Percentiles rank a stretch among this genome's conserved stretches.
These are phyloP conservation scores for Monosporascus sp. DNA, from an alignment of 2,329 filamentous ascomycete species.

Conservation along the genomic window DNA sequence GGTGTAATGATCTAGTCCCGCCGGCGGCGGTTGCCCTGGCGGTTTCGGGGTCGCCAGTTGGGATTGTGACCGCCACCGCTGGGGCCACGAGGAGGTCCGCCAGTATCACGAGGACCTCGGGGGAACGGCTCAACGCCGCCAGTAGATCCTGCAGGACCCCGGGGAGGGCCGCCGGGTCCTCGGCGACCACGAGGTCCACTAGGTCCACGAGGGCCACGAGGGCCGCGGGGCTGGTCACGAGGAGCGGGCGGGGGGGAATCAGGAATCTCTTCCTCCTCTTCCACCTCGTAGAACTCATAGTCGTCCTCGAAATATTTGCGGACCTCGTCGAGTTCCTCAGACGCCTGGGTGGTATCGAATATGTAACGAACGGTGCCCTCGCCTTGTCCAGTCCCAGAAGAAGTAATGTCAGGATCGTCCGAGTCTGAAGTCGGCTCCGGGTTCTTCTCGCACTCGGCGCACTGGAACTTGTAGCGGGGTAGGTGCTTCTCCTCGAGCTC, in stretches of 20 bases:
- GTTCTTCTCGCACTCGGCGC: conserved; percentile 43
- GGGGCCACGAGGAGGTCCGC: conserved; percentile 3
- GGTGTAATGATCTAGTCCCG: conserved; percentile 4
- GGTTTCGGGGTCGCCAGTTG: conserved; percentile 20
- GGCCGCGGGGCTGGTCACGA: conserved; percentile 19
- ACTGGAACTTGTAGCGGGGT: conserved; percentile 60
- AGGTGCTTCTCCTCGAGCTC: conserved; percentile 62
- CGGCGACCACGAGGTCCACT: conserved; percentile 3
- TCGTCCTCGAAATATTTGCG: conserved; percentile 66
- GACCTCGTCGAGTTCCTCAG: conserved; percentile 63
- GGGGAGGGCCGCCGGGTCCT: not conserved
- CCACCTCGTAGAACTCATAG: conserved; percentile 71
- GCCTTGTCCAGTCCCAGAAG: conserved; percentile 31
- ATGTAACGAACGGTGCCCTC: conserved; percentile 86
- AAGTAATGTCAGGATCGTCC: conserved; percentile 29
- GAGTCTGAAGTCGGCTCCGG: conserved; percentile 22
- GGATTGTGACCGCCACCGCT: conserved; percentile 20
- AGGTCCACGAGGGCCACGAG: conserved; percentile 18
- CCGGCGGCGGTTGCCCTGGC: conserved; percentile 18
- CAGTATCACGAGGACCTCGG: conserved; percentile 13
- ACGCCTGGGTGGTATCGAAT: conserved; percentile 72
- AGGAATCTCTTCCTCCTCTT: conserved; percentile 61
- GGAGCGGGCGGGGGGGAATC: conserved; percentile 15
- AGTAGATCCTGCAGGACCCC: not conserved
- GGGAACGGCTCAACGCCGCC: not conserved